Base-by-base conservation (phyloP, 169 alveolate genomes). In the Eimeria acervulina region DNA sequence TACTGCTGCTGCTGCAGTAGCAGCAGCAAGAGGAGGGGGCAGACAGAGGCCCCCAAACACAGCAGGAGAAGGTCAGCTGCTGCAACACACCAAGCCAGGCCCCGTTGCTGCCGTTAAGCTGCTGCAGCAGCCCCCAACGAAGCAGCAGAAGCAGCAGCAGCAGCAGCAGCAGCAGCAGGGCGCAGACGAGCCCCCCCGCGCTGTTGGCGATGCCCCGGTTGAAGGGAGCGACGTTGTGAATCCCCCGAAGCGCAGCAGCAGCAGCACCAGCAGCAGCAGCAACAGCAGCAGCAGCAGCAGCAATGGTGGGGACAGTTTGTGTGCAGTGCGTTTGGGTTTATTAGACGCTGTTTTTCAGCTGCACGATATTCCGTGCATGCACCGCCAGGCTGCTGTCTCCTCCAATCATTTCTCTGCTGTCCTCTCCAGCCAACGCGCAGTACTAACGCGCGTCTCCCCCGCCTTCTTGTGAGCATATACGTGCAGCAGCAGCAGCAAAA, bases 261-360 rank as follows among this genome's bases (percentile, higher is more conserved):
- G 70, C 72, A 81, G 90, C 90, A 84, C 80, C 93, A 51, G 78
- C 93, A 59, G 93, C 59, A 59, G 93, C 78, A 33, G 80, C 93
- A 59, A 80, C 78, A 40, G 80, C 80, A 40, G 74, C 93, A 59
- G 80, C 70, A 42, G 78, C 66, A 66, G 40, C 55, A 66, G 70
- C 51, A 42, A 74, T 6, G 70, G 59, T 13, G 19, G 40, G 31
- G 83, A 59, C 23, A 33, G 83, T 3, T 52, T 23, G 55, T 8
- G 10, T 36, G 72, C 91, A 1, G 51, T 90, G 26, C 33, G 51
- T 21, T 51, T 38, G 21, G 90, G 91, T 3, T 55, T 83, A 90
- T 5, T 78, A 31, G 91, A 91, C 38, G 95, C 91, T 1, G 33
- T 91, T 31, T 13, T 91, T 4, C 91, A 76, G 47, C 91, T 91